These are phyloP conservation scores for Zanthoxylum bungeanum DNA, from an alignment of 345 rosid species.

Conservation along the genomic window DNA sequence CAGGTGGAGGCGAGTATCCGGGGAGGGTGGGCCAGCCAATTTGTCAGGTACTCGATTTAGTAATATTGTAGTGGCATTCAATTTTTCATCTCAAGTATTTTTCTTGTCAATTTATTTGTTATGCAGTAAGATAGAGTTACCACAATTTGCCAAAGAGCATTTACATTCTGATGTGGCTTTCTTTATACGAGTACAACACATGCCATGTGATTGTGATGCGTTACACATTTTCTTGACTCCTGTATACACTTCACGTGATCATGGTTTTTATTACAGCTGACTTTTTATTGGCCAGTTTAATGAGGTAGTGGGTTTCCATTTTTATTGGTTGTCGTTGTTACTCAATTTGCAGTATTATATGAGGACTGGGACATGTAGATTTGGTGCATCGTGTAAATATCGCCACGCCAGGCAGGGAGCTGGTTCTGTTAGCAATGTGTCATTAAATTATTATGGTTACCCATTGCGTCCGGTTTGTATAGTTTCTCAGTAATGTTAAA, in stretches of 20 bases:
- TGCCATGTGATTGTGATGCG: not conserved
- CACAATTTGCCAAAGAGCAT: not conserved
- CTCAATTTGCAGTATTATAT: slow-evolving; percentile 60
- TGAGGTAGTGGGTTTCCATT: not conserved
- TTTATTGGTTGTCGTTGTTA: slow-evolving; percentile 11
- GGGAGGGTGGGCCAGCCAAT: slow-evolving; percentile 75
- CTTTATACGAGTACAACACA: not conserved
- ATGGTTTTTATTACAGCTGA: not conserved
- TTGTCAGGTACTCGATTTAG: slow-evolving; percentile 61
- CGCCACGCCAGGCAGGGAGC: slow-evolving; percentile 83
- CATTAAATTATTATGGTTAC: slow-evolving; percentile 65
- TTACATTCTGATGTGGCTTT: not conserved
- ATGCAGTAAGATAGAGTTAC: not conserved
- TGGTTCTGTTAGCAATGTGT: slow-evolving; percentile 47
- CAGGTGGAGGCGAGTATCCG: slow-evolving; percentile 58
- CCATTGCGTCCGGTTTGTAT: slow-evolving; percentile 86
- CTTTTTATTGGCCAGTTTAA: slow-evolving; percentile 1
- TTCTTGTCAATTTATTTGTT: not conserved
- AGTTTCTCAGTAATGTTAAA: not conserved
- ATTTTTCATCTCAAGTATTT: too few species aligned
- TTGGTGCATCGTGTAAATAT: slow-evolving; percentile 91
- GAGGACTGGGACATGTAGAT: slow-evolving; percentile 90
- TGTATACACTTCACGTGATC: not conserved
- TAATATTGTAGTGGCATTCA: not conserved
- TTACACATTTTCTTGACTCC: not conserved